These are phyloP conservation scores for Coelastrella sp. DNA, from an alignment of 139 green algal genomes.

Conservation along the genomic window DNA sequence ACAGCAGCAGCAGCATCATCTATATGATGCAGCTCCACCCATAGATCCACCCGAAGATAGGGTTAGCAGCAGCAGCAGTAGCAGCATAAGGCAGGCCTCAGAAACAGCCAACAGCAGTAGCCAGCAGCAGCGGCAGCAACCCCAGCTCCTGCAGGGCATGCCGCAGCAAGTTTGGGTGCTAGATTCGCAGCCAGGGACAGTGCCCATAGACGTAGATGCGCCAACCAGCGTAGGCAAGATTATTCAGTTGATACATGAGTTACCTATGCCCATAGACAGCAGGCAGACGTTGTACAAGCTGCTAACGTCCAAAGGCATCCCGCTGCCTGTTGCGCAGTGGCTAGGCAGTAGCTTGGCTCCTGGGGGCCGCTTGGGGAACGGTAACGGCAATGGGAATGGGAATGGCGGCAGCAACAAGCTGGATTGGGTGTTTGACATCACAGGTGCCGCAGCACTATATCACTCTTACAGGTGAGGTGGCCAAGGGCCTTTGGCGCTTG, in stretches of 20 bases:
- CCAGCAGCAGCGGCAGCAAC: neutral
- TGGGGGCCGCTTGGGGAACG: neutral
- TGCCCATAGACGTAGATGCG: constrained; percentile 45
- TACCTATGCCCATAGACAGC: constrained; percentile 71
- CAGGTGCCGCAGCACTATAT: constrained; percentile 77
- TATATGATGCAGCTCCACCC: neutral
- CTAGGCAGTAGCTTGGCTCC: constrained; percentile 80
- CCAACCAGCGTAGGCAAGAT: constrained; percentile 48
- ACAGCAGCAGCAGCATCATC: neutral
- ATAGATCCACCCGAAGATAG: constrained; percentile 10
- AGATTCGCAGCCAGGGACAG: constrained; percentile 79
- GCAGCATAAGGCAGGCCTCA: neutral
- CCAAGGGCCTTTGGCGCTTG: too few relatives aligned
- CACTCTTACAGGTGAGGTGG: constrained; percentile 71
- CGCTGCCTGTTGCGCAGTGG: constrained; percentile 78
- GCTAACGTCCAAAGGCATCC: constrained; percentile 65
- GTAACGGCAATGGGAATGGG: neutral
- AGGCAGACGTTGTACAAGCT: constrained; percentile 54
- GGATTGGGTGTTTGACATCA: constrained; percentile 77
- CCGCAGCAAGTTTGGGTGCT: constrained; percentile 31
- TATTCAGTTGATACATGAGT: constrained; percentile 24
- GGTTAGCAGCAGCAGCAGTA: neutral
- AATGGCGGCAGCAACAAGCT: constrained; percentile 51
- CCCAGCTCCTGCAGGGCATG: neutral
- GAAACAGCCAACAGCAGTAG: constrained; percentile 4